phyloP scores from a whole-genome alignment of 1,139 yeast species.

The Blastobotrys capitulatus region DNA sequence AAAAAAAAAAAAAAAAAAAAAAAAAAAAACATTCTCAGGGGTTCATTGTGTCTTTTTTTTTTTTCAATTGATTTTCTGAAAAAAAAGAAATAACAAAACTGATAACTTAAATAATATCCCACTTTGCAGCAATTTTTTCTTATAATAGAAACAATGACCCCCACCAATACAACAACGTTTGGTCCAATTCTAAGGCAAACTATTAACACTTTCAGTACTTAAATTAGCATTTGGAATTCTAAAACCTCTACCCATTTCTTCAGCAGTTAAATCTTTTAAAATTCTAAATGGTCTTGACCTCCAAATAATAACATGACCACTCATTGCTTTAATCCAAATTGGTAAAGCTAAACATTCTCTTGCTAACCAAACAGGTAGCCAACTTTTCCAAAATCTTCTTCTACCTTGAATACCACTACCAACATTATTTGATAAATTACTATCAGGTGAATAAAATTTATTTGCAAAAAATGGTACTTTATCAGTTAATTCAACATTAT shows the following conservation, averaged over 20 bases:
- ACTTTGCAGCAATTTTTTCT: too few relatives aligned
- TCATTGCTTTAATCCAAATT: slow-evolving; percentile 76
- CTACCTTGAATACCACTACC: not conserved
- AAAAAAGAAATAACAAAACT: too few relatives aligned
- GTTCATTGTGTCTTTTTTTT: too few relatives aligned
- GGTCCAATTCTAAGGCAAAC: too few relatives aligned
- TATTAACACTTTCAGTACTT: not conserved
- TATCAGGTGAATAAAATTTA: slow-evolving; percentile 25
- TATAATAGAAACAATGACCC: too few relatives aligned
- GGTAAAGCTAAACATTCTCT: slow-evolving; percentile 78
- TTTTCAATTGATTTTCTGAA: too few relatives aligned
- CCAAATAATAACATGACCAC: slow-evolving; percentile 78
- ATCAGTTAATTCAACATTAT: slow-evolving; percentile 27
- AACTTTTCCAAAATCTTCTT: slow-evolving; percentile 26
- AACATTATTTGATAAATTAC: not conserved
- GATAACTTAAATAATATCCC: too few relatives aligned
- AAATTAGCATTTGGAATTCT: not conserved
- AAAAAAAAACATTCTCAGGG: too few relatives aligned
- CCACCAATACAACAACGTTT: too few relatives aligned
- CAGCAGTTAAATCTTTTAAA: slow-evolving; percentile 66
- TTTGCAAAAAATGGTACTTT: slow-evolving; percentile 29
- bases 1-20: too few relatives aligned
- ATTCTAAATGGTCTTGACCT: slow-evolving; percentile 72
- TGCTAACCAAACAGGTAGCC: slow-evolving; percentile 54
- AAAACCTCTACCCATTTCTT: slow-evolving; percentile 39